Base-by-base conservation (phyloP, 495 filamentous ascomycete species). In the Aspergillus funiculosus region DNA sequence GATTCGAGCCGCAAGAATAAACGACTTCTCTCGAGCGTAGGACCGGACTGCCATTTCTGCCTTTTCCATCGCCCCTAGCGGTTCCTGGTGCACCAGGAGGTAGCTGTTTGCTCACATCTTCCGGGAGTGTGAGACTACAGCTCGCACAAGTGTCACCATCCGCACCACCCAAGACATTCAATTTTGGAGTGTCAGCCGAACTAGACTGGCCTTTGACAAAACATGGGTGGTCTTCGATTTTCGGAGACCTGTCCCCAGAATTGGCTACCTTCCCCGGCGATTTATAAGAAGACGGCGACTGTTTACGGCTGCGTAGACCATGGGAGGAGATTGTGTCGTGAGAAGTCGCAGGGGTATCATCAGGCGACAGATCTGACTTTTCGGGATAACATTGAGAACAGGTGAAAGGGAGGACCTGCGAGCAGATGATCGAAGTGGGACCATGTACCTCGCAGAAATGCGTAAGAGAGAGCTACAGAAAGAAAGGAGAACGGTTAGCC, bases 381-480 rank as follows among this genome's bases (percentile, higher is more conserved):
- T 71, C 67, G 30, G 65, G 62, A 50, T 69, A 80, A 60, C 90
- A 96, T 61, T 82, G 79, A 43, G 72, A 63, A 59, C 90, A 96
- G 39, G 83, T 74, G 32, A 89, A 82, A 1, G 87, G 85, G 18
- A 86, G 71, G 38, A 86, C 84, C 67, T 95, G 89, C 43, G 90
- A 95, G 63, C 94, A 94, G 68, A 96, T 86, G 64, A 96, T 82
- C 40, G 89, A 92, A 38, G 89, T 95, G 9, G 90, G 90, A 49
- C 90, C 90, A 75, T 96, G 89, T 57, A 89, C 75, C 67, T 96
- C 90, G 74, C 90, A 96, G 66, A 94, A 96, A 71, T 96, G 90
- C 59, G 90, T 90, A 54, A 96, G 79, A 62, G 88, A 94, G 59
- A 95, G 79, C 90, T 96, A 40, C 53, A n/a, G 26, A 29, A 20